Evolutionary conservation across 2,329 filamentous ascomycete species (phyloP), one percentile per base, ranked within the genome.

Genomic region (Fusarium udum): DNA sequence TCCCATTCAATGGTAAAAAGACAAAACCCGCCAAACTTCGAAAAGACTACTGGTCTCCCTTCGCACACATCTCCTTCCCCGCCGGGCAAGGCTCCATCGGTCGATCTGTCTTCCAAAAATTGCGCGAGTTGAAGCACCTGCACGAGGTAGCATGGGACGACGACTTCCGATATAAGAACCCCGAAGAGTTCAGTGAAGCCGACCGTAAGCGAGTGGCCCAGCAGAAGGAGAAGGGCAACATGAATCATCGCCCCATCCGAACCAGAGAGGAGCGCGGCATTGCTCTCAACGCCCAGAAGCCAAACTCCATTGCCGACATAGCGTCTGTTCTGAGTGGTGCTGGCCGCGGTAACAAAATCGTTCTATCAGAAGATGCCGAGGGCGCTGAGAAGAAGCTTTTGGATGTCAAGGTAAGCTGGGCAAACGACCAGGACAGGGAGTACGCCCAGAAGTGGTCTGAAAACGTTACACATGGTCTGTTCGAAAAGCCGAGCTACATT

Each of bases 1-100:
- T 92, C 68, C 87, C 89, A 53, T 92, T 88, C 83, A 90, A 90
- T 72, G 91, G 90, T 81, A 92, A 92, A 80, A 92, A 93, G 82
- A 86, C 88, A 52, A 87, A 89, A 73, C 90, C 90, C 5, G 80
- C 87, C 61, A 89, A 88, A 76, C 83, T 92, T 43, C 89, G 91
- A 66, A 91, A 90, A 80, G 91, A 93, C 83, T 89, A 90, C 82
- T 92, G 91, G 91, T 83, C 83, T 39, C 88, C 89, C 12, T 82
- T 92, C 76, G 90, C 89, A 57, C 82, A 87, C 71, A 88, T 92
- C 69, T 83, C 87, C 77, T 90, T 93, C 78, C 86, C 86, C 48
- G 68, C 81, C 49, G 87, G 87, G 48, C 81, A 84, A 43, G 87
- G 87, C 66, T 78, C 82, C 32, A 83, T 90, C 20, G 91, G 91